Base-by-base conservation (phyloP, 495 filamentous ascomycete genomes). In the Aspergillus baeticus region DNA sequence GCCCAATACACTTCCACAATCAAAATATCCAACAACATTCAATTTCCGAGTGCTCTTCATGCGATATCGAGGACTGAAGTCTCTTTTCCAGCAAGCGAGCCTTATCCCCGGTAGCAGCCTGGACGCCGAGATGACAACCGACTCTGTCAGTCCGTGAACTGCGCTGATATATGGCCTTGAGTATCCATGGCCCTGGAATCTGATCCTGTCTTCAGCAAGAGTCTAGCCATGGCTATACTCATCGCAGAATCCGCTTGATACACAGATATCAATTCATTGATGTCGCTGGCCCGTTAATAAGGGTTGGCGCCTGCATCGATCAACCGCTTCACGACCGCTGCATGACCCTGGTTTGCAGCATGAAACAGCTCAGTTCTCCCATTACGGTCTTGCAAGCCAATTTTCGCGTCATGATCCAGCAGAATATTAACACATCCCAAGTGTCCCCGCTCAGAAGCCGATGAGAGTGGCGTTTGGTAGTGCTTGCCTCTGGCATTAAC, bases 301-400 rank as follows among this genome's bases (percentile, higher is more conserved):
- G 51, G 51, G 51, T 54, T 29, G 15, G 51, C 51, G 14, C 37
- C 38, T 31, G 38, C 51, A 14, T 54, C 51, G 35, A 54, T 38
- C 26, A 54, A 17, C 17, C 11, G 11, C 37, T 26, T 17, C 3
- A 44, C 51, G 7, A 54, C 15, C 6, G 2, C 21, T 8, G 22
- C 26, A 31, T 54, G 22, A 1, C 51, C 51, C 10, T 45, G 31
- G 5, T 20, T 31, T 6, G 38, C 51, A 15, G 51, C 38, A 10
- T 35, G 33, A 22, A 50, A 6, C 10, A 50, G 47, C 17, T 31
- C 26, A 3, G 47, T 50, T 0, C 31, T 20, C 10, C 31, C 17
- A 21, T 13, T 21, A 1, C 5, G 17, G 18, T 18, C 22, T 6
- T 10, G 6, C 4, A 18, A 22, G 39, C 22, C 39, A 15, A 43